These are phyloP conservation scores for Kickxella alabastrina DNA, from an alignment of 192 early-diverging fungal genomes.

Conservation along the genomic window DNA sequence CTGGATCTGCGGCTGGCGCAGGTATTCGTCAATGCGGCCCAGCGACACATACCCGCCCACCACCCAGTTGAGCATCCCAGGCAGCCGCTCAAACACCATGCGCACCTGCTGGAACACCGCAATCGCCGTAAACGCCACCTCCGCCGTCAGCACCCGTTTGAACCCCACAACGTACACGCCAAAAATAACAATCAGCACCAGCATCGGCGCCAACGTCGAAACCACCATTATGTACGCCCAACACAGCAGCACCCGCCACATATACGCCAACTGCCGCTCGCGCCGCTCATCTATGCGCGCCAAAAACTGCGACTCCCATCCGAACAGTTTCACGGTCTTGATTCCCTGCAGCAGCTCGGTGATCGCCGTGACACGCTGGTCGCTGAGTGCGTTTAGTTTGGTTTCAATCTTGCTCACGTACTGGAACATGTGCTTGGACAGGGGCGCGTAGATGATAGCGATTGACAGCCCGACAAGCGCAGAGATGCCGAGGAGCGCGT, in stretches of 20 bases:
- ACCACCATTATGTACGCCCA: conserved; percentile 53
- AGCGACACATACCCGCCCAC: conserved; percentile 64
- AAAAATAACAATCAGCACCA: conserved; percentile 61
- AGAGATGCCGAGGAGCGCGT: conserved; percentile 72
- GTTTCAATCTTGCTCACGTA: conserved; percentile 56
- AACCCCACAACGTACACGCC: conserved; percentile 57
- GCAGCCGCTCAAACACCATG: conserved; percentile 59
- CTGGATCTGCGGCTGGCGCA: conserved; percentile 69
- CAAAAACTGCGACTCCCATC: conserved; percentile 73
- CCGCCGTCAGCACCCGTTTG: conserved; percentile 55
- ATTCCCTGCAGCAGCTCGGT: conserved; percentile 88
- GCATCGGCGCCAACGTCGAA: conserved; percentile 59
- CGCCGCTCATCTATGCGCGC: conserved; percentile 60
- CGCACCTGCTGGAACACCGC: conserved; percentile 70
- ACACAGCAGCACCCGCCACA: conserved; percentile 50
- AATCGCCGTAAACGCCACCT: conserved; percentile 67
- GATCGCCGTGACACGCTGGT: conserved; percentile 71
- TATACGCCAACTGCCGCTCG: conserved; percentile 59
- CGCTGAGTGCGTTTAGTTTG: conserved; percentile 58
- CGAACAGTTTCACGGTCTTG: conserved; percentile 87
- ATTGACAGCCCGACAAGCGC: conserved; percentile 70
- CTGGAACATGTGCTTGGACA: conserved; percentile 53
- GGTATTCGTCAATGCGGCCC: conserved; percentile 66
- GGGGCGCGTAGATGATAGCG: conserved; percentile 59
- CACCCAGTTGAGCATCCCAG: conserved; percentile 56